Percentiles rank a stretch among this genome's conserved stretches.
Evolutionary conservation across 2,329 filamentous ascomycete species (phyloP).

Genomic region (Alternaria tenuissima): DNA sequence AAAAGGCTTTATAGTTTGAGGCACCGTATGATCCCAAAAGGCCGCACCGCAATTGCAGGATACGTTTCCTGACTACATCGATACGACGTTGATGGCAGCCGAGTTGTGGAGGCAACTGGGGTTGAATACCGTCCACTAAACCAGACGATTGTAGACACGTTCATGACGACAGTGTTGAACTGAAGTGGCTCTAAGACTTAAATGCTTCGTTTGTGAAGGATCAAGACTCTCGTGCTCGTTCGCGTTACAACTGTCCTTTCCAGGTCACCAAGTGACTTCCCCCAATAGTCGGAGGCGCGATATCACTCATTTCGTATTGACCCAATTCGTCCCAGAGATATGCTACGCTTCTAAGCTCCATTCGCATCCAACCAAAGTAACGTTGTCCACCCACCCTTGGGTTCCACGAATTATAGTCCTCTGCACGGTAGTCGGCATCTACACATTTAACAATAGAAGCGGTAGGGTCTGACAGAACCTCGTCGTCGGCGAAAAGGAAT

Average conservation of each 20-base stretch:
- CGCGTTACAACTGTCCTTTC: not conserved
- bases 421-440: slow-evolving; percentile 16
- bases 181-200: too few relatives aligned
- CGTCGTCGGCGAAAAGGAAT: slow-evolving; percentile 19
- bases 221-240: not conserved
- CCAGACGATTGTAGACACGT: too few relatives aligned
- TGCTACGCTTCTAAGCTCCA: slow-evolving; percentile 6
- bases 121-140: too few relatives aligned
- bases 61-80: too few relatives aligned
- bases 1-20: too few relatives aligned
- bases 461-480: slow-evolving; percentile 10
- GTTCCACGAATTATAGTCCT: slow-evolving; percentile 11
- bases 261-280: slow-evolving; percentile 13
- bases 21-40: too few relatives aligned
- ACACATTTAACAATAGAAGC: slow-evolving; percentile 16
- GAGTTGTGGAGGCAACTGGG: too few relatives aligned
- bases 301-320: not conserved
- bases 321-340: slow-evolving; percentile 8
- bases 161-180: too few relatives aligned
- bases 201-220: too few relatives aligned
- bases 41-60: too few relatives aligned
- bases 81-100: too few relatives aligned
- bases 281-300: slow-evolving; percentile 12
- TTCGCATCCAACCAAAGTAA: slow-evolving; percentile 20
- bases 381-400: slow-evolving; percentile 11